Conservation (phyloP, 176 grass and related monocot species). For the Aegilops sharonensis region DNA sequence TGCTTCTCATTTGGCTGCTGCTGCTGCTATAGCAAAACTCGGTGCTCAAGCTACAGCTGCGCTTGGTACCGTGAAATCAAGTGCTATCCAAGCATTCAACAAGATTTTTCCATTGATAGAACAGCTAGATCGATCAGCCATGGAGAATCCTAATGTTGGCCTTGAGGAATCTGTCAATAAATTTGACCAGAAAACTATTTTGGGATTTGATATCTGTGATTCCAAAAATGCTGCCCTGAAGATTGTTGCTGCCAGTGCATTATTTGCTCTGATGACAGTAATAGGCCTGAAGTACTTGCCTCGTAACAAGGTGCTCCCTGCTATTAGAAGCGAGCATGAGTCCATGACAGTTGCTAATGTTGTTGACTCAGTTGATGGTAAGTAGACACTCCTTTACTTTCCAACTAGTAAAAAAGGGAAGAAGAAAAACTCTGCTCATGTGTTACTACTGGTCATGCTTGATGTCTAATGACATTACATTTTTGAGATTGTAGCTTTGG, state of each 20-base stretch:
- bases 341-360: slow-evolving; percentile 43
- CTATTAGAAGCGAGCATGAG: slow-evolving; percentile 38
- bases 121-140: slow-evolving; percentile 44
- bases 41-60: slow-evolving; percentile 80
- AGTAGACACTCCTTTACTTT: slow-evolving; percentile 14
- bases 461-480: neutral
- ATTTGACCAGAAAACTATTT: slow-evolving; percentile 18
- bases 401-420: neutral
- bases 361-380: slow-evolving; percentile 45
- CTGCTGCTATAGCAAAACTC: slow-evolving; percentile 86
- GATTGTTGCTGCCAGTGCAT: slow-evolving; percentile 62
- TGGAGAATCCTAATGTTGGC: slow-evolving; percentile 20
- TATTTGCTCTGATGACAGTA: slow-evolving; percentile 63
- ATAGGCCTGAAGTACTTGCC: slow-evolving; percentile 63
- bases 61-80: slow-evolving; percentile 73
- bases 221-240: slow-evolving; percentile 52
- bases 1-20: slow-evolving; percentile 76
- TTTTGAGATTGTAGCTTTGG: neutral
- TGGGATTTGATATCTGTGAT: slow-evolving; percentile 33
- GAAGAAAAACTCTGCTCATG: neutral
- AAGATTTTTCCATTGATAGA: slow-evolving; percentile 84
- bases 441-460: slow-evolving; percentile 13
- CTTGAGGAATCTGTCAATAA: slow-evolving; percentile 42
- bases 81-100: slow-evolving; percentile 77
- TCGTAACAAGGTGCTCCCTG: slow-evolving; percentile 51